Percentiles rank a stretch among this genome's conserved stretches.
Evolutionary conservation across 2,329 filamentous ascomycete species (phyloP).

Genomic region (Acephala macrosclerotiorum): DNA sequence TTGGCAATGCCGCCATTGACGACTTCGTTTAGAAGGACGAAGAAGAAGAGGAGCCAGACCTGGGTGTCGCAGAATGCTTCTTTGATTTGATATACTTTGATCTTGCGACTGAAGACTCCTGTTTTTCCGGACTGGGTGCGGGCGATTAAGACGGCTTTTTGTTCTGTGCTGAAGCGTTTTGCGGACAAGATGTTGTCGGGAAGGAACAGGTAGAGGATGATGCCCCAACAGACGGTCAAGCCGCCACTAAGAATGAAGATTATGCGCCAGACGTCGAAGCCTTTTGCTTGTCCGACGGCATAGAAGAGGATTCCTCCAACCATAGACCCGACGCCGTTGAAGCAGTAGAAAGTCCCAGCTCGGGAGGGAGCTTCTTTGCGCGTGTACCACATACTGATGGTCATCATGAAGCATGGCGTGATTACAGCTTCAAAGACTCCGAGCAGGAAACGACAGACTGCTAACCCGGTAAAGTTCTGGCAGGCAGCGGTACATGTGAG

Average conservation of each 20-base stretch:
- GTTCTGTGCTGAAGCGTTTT: conserved; percentile 50
- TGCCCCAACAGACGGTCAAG: conserved; percentile 51
- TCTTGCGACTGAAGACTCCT: conserved; percentile 54
- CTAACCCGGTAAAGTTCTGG: conserved; percentile 62
- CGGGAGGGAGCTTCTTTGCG: conserved; percentile 69
- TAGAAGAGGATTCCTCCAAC: conserved; percentile 67
- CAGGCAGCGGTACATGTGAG: conserved; percentile 67
- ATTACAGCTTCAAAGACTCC: conserved; percentile 65
- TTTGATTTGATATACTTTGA: conserved; percentile 56
- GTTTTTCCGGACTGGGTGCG: conserved; percentile 45
- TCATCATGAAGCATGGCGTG: conserved; percentile 70
- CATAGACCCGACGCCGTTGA: conserved; percentile 65
- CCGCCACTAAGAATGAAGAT: conserved; percentile 55
- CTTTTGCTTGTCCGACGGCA: conserved; percentile 43
- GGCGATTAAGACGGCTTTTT: conserved; percentile 52
- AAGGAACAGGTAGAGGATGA: conserved; percentile 49
- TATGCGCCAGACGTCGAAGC: conserved; percentile 48
- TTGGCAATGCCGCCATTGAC: conserved; percentile 62
- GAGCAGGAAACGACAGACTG: conserved; percentile 70
- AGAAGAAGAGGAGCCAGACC: conserved; percentile 54
- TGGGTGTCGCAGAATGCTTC: conserved; percentile 55
- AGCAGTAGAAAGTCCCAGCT: conserved; percentile 69
- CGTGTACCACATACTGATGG: conserved; percentile 73
- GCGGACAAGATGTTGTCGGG: conserved; percentile 52
- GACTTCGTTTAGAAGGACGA: conserved; percentile 58